Base-by-base conservation (phyloP, 163 green algal species). In the Chloroidium sp. region DNA sequence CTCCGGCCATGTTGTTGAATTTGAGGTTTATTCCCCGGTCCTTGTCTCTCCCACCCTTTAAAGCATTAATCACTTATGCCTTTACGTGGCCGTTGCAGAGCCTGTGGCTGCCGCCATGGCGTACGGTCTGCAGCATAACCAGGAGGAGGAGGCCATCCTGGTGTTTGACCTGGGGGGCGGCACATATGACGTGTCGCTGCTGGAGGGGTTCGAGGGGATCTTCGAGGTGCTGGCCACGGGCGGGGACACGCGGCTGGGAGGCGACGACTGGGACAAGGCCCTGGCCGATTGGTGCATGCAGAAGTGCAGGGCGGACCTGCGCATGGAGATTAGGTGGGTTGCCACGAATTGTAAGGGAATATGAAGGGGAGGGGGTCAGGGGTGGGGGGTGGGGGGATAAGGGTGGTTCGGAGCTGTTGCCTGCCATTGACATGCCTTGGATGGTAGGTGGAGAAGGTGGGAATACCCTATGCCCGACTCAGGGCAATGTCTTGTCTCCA, bases 161-260 rank as follows among this genome's bases (percentile, higher is more conserved):
- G 91, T 97, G 78, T 91, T 94, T 83, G 93, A 98, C 80, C 83
- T 97, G 57, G 94, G 94, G 0, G 94, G 94, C 13, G 94, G 94
- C 61, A 98, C 94, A 0, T 91, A 92, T 78, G 94, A 98, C 79
- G 81, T 97, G 59, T 91, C 80, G 2, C 69, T 94, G 8, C 76
- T 91, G 62, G 88, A 95, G 60, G 83, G 82, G 2, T 91, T 91
- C 79, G 92, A 93, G 61, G 91, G 75, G 84, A 62, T 67, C 76
- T 84, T 93, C 82, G 87, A 93, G 78, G 89, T 97, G 58, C 78
- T 97, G 72, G 85, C 85, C 2, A 96, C 90, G 2, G 91, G 84
- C 3, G 94, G 94, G 0, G 92, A 97, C 79, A 79, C 85, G 10
- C 62, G 85, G n/a, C 87, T 98, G 1, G 94, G 94, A 0, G 94